These are phyloP conservation scores for Aspergillus taichungensis DNA, from an alignment of 495 filamentous ascomycete genomes.

Conservation along the genomic window DNA sequence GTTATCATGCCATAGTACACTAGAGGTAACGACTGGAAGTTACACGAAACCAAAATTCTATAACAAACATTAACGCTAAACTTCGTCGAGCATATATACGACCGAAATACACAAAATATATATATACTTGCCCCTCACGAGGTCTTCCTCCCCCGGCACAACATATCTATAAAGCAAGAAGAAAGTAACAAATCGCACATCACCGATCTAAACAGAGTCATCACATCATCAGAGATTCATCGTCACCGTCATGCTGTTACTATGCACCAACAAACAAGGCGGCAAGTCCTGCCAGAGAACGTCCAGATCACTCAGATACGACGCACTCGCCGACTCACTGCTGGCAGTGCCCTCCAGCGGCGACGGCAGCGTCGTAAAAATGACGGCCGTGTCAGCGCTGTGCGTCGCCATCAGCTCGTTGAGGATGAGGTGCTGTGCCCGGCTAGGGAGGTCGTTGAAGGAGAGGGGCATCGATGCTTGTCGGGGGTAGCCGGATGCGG, in stretches of 20 bases:
- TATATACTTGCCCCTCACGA: constrained; percentile 2
- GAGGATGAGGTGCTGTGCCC: constrained; percentile 75
- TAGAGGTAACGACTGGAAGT: too few relatives aligned
- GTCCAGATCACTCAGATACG: constrained; percentile 70
- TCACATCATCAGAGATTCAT: constrained; percentile 54
- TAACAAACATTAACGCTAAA: too few relatives aligned
- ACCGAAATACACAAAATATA: background rate
- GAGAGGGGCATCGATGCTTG: constrained; percentile 56
- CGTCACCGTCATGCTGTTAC: constrained; percentile 86
- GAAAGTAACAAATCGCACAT: background rate
- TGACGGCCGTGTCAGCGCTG: constrained; percentile 63
- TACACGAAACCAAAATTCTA: too few relatives aligned
- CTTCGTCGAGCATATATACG: too few relatives aligned
- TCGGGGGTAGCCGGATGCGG: constrained; percentile 40
- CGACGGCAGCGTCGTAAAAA: constrained; percentile 76
- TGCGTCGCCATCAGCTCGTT: constrained; percentile 73
- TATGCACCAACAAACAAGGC: constrained; percentile 70
- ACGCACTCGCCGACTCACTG: constrained; percentile 57
- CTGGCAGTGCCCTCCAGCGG: constrained; percentile 65
- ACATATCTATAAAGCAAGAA: constrained; percentile 6
- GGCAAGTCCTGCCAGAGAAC: constrained; percentile 60
- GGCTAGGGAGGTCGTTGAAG: constrained; percentile 78
- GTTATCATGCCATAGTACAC: too few relatives aligned
- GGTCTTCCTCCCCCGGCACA: background rate
- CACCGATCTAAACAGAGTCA: background rate